Base-by-base conservation (phyloP, 805 yeast species). In the Hanseniaspora valbyensis region DNA sequence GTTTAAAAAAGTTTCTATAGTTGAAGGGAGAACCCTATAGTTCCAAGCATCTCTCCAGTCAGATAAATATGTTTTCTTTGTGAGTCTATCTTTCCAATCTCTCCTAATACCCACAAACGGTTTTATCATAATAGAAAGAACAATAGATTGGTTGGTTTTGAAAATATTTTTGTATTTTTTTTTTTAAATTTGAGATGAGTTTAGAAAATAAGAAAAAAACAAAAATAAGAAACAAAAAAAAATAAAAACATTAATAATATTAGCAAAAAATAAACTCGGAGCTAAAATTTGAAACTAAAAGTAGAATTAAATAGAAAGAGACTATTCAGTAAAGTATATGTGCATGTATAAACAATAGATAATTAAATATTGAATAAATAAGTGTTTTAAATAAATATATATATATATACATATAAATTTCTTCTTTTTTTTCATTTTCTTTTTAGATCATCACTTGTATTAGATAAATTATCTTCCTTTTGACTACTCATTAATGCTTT, bases 1-100 rank as follows among this genome's bases (percentile, higher is more conserved):
- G 39, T 95, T 88, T 71, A 92, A 88, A 64, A 83, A 90, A 13
- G 92, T 83, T 62, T 76, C 87, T 1, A 83, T 67, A 0, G 87
- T 80, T 0, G 95, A 71, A 0, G 98, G 98, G 1, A 90, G 69
- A 13, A 89, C 94, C 59, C 98, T 66, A 62, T 92, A 92, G 61
- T 85, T 81, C 65, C 74, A 71, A 0, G 90, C 90, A 67, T 90
- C 97, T 14, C 59, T 73, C 78, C 90, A 81, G 62, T 90, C 97
- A 1, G 87, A 76, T 44, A 57, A 49, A 60, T 90, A 90, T 58
- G 71, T 76, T 5, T 22, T 12, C 2, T 13, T n/a, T 0, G 95
- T 95, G 3, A 64, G 12, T 21, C 71, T 54, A 50, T 69, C 72
- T 13, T 55, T 53, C 2, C 69, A 18, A 53, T 69, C 73, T 22